phyloP scores from a whole-genome alignment of 257 asterid genomes.

The Leptodermis oblonga region DNA sequence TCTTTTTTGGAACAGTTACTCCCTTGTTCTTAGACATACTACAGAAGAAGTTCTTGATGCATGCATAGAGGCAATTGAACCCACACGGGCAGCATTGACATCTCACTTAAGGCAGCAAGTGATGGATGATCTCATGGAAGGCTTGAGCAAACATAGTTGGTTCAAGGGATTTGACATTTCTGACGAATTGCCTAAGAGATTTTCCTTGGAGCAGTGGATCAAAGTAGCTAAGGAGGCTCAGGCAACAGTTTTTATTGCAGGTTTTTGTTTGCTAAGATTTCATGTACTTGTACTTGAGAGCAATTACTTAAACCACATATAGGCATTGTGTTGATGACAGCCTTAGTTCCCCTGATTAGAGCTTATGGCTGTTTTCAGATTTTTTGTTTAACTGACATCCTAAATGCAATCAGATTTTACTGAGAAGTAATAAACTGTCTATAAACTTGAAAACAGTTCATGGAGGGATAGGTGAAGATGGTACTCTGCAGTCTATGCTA shows the following conservation, averaged over 20 bases:
- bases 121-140: conserved; percentile 63
- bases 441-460: conserved; percentile 49
- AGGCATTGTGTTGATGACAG: neutral
- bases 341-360: neutral
- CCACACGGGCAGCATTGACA: conserved; percentile 65
- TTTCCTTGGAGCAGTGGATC: conserved; percentile 70
- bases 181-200: conserved; percentile 58
- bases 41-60: conserved; percentile 95
- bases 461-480: conserved; percentile 95
- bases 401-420: neutral
- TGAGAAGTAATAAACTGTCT: neutral
- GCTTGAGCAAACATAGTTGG: conserved; percentile 62
- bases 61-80: conserved; percentile 80
- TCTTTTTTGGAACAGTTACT: conserved; percentile 52
- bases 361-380: neutral
- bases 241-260: conserved; percentile 87
- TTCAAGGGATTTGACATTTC: conserved; percentile 79
- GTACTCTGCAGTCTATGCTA: conserved; percentile 75
- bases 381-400: neutral
- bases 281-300: neutral
- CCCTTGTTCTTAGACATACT: conserved; percentile 86
- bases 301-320: neutral
- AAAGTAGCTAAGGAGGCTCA: conserved; percentile 65
- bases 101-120: conserved; percentile 67
- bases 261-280: conserved; percentile 22